These are phyloP conservation scores for Mychonastes homosphaera DNA, from an alignment of 139 green algal genomes.

Conservation along the genomic window DNA sequence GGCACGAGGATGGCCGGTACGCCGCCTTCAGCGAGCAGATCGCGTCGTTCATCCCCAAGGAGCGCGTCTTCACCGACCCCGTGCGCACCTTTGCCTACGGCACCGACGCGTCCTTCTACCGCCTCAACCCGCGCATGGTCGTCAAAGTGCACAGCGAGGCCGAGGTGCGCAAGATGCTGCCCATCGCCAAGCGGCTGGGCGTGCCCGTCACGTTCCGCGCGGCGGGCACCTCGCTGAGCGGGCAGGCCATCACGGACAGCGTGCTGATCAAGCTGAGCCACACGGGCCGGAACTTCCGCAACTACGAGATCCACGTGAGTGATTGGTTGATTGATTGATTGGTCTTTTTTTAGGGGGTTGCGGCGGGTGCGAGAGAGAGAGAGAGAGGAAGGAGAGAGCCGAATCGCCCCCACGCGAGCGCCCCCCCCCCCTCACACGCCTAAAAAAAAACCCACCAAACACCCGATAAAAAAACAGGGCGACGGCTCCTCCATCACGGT, in stretches of 20 bases:
- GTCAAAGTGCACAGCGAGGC: slow-evolving; percentile 79
- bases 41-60: slow-evolving; percentile 61
- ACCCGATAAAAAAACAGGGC: too few relatives aligned
- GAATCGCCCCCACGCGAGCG: background rate
- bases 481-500: slow-evolving; percentile 87
- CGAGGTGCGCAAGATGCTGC: slow-evolving; percentile 74
- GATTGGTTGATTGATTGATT: background rate
- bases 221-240: slow-evolving; percentile 85
- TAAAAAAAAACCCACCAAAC: too few relatives aligned
- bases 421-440: background rate
- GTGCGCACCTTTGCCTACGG: slow-evolving; percentile 90
- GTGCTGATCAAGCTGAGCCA: slow-evolving; percentile 95
- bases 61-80: slow-evolving; percentile 72
- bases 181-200: slow-evolving; percentile 68
- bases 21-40: slow-evolving; percentile 73
- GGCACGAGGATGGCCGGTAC: slow-evolving; percentile 86
- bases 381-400: too few relatives aligned
- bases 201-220: slow-evolving; percentile 93
- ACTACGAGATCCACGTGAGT: slow-evolving; percentile 76
- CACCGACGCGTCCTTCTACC: slow-evolving; percentile 92
- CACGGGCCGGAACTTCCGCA: slow-evolving; percentile 89
- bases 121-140: slow-evolving; percentile 83
- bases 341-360: background rate
- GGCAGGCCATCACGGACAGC: slow-evolving; percentile 85
- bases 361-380: background rate